Conservation (phyloP, 177 flowering plant genomes). For the Vitis hybrid region DNA sequence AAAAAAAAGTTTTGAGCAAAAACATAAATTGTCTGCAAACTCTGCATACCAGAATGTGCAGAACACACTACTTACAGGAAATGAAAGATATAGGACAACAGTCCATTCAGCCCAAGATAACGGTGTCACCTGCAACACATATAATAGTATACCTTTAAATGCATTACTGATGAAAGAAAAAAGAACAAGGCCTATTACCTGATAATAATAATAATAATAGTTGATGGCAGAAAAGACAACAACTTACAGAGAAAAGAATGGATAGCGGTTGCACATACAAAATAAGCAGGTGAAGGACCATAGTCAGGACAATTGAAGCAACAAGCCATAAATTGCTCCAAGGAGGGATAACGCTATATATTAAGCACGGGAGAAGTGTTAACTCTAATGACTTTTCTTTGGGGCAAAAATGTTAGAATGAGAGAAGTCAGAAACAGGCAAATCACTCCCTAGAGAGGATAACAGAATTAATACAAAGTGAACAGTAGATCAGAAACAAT, state of each 20-base stretch:
- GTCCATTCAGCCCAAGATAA: constrained; percentile 90
- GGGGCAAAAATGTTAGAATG: not conserved
- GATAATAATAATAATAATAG: not conserved
- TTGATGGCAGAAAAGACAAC: constrained; percentile 5
- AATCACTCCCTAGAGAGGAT: too few relatives aligned
- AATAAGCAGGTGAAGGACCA: constrained; percentile 86
- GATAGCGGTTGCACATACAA: constrained; percentile 84
- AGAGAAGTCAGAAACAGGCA: too few relatives aligned
- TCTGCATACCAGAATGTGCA: not conserved
- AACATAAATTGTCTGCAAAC: too few relatives aligned
- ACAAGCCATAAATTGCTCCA: constrained; percentile 99
- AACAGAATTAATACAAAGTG: too few relatives aligned
- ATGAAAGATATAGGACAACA: constrained; percentile 79
- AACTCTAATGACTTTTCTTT: not conserved
- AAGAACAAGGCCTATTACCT: not conserved
- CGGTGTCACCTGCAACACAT: constrained; percentile 74
- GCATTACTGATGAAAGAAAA: not conserved
- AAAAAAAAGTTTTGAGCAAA: too few relatives aligned
- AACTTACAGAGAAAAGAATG: constrained; percentile 90
- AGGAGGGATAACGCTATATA: constrained; percentile 74
- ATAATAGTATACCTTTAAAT: not conserved
- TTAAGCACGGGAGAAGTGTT: constrained; percentile 1
- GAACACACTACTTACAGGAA: constrained; percentile 61
- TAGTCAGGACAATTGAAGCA: constrained; percentile 81
- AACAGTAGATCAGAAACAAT: too few relatives aligned